These are phyloP conservation scores for Ustilago trichophora DNA, from an alignment of 1,284 basidiomycete species.

Conservation along the genomic window DNA sequence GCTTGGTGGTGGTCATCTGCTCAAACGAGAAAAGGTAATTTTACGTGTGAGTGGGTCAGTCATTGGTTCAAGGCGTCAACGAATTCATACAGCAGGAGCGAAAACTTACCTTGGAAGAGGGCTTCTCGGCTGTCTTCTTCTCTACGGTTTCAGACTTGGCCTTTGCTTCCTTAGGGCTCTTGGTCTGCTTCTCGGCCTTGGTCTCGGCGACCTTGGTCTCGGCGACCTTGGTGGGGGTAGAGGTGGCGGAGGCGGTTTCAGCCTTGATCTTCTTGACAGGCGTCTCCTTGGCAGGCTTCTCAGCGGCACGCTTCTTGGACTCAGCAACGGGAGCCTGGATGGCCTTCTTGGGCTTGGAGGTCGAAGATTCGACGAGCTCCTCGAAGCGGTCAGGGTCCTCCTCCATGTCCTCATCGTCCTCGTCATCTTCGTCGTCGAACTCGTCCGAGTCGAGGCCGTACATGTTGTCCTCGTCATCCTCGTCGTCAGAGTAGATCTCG, in stretches of 20 bases:
- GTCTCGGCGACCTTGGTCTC: no score
- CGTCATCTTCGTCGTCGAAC: constrained; percentile 39
- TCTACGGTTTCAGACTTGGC: constrained; percentile 43
- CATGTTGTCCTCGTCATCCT: constrained; percentile 70
- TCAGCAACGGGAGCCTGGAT: constrained; percentile 59
- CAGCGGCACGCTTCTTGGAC: constrained; percentile 73
- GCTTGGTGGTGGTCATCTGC: constrained; percentile 69
- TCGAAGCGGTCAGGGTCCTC: constrained; percentile 53
- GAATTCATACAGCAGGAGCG: no score
- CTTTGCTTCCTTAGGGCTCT: constrained; percentile 40
- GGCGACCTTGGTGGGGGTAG: constrained; percentile 67
- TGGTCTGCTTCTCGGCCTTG: constrained; percentile 59
- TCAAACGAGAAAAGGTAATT: no score
- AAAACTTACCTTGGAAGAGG: constrained; percentile 24
- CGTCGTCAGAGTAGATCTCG: constrained; percentile 56
- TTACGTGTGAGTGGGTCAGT: no score
- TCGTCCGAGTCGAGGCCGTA: constrained; percentile 63
- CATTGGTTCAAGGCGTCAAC: no score
- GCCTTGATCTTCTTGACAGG: constrained; percentile 74
- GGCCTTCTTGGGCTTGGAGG: constrained; percentile 36
- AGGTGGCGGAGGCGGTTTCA: constrained; percentile 62
- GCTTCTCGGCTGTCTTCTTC: constrained; percentile 49
- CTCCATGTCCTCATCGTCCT: constrained; percentile 55
- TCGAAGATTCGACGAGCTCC: constrained; percentile 41
- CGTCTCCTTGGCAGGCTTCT: constrained; percentile 68